Conservation (phyloP, 1,139 yeast species). For the Yamadazyma jaroonii region DNA sequence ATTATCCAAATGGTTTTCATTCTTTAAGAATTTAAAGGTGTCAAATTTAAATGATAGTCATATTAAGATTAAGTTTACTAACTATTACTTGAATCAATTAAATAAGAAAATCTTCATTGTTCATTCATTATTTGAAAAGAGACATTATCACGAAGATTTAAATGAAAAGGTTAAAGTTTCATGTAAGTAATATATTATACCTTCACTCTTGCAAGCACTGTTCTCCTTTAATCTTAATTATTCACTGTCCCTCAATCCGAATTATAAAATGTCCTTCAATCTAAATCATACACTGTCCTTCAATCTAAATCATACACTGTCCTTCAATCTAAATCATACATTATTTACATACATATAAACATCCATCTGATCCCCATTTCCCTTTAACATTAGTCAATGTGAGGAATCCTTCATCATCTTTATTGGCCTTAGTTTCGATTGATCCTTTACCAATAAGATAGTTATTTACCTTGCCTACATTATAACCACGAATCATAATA, state of each 20-base stretch:
- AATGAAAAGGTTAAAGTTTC: slow-evolving; percentile 12
- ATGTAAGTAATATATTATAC: slow-evolving; percentile 11
- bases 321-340: not conserved
- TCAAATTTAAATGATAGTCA: slow-evolving; percentile 16
- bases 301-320: not conserved
- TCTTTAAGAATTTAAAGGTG: slow-evolving; percentile 22
- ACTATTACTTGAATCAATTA: slow-evolving; percentile 32
- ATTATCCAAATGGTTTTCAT: slow-evolving; percentile 30
- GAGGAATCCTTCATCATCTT: slow-evolving; percentile 59
- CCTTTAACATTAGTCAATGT: slow-evolving; percentile 51
- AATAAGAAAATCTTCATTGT: slow-evolving; percentile 31
- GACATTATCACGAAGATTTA: slow-evolving; percentile 12
- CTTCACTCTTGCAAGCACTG: not conserved
- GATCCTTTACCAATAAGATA: slow-evolving; percentile 17
- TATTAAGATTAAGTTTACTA: slow-evolving; percentile 27
- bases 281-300: not conserved
- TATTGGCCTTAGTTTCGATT: slow-evolving; percentile 14
- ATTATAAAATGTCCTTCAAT: not conserved
- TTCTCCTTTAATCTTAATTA: not conserved
- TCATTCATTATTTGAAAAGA: slow-evolving; percentile 17
- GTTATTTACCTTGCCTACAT: slow-evolving; percentile 50
- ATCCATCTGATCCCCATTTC: slow-evolving; percentile 70
- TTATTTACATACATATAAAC: slow-evolving; percentile 46
- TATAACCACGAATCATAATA: slow-evolving; percentile 61
- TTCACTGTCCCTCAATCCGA: not conserved